A percentile compares a stretch with the other conserved stretches of the same genome.
Evolutionary conservation across 352 stramenopile species (phyloP).

Genomic region (Pythium grandisporangium): DNA sequence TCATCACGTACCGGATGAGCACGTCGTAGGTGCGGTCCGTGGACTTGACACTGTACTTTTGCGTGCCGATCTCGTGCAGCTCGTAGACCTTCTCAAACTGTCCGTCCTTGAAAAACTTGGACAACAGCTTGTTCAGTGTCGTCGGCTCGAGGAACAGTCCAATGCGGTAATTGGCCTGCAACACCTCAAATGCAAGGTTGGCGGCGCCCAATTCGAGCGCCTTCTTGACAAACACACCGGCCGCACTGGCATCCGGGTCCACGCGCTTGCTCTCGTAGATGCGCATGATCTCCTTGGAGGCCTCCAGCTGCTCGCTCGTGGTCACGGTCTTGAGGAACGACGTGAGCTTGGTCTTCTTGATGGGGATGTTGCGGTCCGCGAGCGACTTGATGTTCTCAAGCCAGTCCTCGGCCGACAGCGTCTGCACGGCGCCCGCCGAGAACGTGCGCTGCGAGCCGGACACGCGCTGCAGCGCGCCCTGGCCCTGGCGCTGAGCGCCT

Average conservation of each 20-base stretch:
- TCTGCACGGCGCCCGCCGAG: conserved; percentile 15
- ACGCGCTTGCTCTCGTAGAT: conserved; percentile 84
- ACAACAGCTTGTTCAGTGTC: conserved; percentile 77
- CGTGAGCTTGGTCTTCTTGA: conserved; percentile 79
- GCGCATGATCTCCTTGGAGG: conserved; percentile 81
- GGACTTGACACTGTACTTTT: conserved; percentile 79
- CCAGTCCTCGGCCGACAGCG: conserved; percentile 60
- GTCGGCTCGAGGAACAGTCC: conserved; percentile 70
- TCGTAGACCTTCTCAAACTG: conserved; percentile 73
- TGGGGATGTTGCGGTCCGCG: conserved; percentile 63
- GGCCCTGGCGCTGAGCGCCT: conserved; percentile 37
- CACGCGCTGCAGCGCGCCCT: conserved; percentile 23
- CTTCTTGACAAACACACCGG: conserved; percentile 76
- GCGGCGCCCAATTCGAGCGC: conserved; percentile 65
- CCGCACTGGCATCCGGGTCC: conserved; percentile 68
- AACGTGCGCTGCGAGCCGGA: conserved; percentile 17
- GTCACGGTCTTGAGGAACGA: conserved; percentile 80
- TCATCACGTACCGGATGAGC: conserved; percentile 47
- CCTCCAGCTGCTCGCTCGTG: conserved; percentile 70
- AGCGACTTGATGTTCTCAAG: conserved; percentile 73
- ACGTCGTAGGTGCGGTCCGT: conserved; percentile 81
- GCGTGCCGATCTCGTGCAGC: conserved; percentile 64
- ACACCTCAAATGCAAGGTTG: conserved; percentile 67
- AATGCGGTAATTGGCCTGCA: conserved; percentile 78
- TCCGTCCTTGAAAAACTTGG: conserved; percentile 73